phyloP scores from a whole-genome alignment of 495 filamentous ascomycete species.

The Daldinia loculata region DNA sequence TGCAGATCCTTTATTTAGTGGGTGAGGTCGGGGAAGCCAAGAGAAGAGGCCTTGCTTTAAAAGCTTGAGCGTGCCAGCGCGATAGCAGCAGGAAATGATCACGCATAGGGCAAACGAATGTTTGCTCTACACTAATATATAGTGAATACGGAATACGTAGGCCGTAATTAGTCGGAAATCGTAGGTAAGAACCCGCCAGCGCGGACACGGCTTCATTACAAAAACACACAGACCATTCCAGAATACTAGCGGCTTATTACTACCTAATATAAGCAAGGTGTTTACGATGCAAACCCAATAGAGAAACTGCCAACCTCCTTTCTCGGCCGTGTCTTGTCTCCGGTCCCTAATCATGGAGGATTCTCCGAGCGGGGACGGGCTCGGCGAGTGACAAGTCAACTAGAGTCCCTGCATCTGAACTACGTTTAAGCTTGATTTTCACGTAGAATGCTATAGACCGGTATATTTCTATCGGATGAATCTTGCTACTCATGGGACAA shows the following conservation, averaged over 20 bases:
- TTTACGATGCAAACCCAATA: slow-evolving; percentile 29
- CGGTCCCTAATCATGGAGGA: slow-evolving; percentile 20
- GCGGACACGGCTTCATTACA: slow-evolving; percentile 27
- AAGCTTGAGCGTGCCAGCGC: background rate
- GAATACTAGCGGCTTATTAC: slow-evolving; percentile 27
- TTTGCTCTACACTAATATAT: background rate
- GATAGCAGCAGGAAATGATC: background rate
- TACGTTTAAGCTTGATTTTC: slow-evolving; percentile 2
- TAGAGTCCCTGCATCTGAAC: background rate
- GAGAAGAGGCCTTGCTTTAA: slow-evolving; percentile 5
- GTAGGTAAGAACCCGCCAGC: slow-evolving; percentile 24
- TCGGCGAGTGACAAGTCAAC: slow-evolving; percentile 30
- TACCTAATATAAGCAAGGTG: slow-evolving; percentile 39
- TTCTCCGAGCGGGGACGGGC: slow-evolving; percentile 39
- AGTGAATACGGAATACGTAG: slow-evolving; percentile 15
- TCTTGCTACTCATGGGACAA: background rate
- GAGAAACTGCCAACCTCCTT: slow-evolving; percentile 38
- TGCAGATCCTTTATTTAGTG: slow-evolving; percentile 25
- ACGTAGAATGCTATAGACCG: background rate
- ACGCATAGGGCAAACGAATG: background rate
- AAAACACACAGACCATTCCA: slow-evolving; percentile 32
- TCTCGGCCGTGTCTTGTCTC: slow-evolving; percentile 33
- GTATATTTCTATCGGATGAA: background rate
- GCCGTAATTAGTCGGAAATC: slow-evolving; percentile 16
- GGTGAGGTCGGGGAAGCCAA: slow-evolving; percentile 12